Conservation (phyloP, 164 flowering plant genomes). For the Cinnamomum micranthum region DNA sequence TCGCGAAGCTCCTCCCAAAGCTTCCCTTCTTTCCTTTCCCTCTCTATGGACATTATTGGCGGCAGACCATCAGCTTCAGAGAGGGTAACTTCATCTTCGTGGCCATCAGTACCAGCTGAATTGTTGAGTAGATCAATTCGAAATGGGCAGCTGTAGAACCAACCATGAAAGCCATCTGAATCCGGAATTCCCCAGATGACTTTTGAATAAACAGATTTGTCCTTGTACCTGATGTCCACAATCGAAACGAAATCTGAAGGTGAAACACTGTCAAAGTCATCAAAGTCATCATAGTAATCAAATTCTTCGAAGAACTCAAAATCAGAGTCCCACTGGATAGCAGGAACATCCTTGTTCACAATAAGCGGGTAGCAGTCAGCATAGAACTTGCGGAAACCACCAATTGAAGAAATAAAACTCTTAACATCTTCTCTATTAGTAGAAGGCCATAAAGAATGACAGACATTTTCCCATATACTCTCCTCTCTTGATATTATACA, state of each 20-base stretch:
- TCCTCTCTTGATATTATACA: constrained; percentile 80
- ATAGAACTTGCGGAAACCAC: constrained; percentile 88
- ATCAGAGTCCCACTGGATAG: constrained; percentile 42
- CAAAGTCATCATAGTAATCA: constrained; percentile 58
- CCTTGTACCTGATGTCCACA: constrained; percentile 75
- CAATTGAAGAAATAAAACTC: constrained; percentile 54
- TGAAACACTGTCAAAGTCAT: constrained; percentile 50
- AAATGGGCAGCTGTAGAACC: constrained; percentile 90
- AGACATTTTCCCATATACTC: constrained; percentile 80
- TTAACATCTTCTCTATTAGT: constrained; percentile 78
- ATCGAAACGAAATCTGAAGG: constrained; percentile 83
- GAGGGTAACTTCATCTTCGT: constrained; percentile 48
- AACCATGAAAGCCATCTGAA: constrained; percentile 63
- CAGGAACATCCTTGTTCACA: constrained; percentile 70
- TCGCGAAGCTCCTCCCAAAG: constrained; percentile 83
- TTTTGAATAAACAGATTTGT: constrained; percentile 66
- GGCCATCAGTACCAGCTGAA: constrained; percentile 42
- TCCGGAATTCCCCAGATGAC: constrained; percentile 88
- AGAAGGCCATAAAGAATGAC: constrained; percentile 88
- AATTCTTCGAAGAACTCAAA: constrained; percentile 72
- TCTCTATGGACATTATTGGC: constrained; percentile 56
- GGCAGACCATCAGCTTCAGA: constrained; percentile 78
- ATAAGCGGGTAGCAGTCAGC: constrained; percentile 90
- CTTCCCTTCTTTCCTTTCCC: constrained; percentile 88
- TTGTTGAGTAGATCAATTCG: constrained; percentile 65